phyloP scores from a whole-genome alignment of 2,329 filamentous ascomycete genomes.

The Diaporthe longicolla region DNA sequence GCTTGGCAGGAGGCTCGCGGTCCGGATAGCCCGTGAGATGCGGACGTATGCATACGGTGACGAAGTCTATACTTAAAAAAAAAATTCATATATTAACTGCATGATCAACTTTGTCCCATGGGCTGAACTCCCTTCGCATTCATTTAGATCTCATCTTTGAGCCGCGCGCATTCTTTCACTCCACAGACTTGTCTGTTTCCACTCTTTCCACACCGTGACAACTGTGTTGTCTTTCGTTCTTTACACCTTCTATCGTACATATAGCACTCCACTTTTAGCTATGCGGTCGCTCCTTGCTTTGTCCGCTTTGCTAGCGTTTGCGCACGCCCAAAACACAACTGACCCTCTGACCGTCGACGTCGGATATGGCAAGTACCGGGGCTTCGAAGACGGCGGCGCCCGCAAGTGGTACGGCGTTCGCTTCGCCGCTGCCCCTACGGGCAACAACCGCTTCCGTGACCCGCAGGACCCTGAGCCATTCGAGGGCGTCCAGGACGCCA shows the following conservation, averaged over 20 bases:
- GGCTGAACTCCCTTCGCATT: not conserved
- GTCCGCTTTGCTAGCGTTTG: slow-evolving; percentile 16
- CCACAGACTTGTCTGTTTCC: slow-evolving; percentile 29
- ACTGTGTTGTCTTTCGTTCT: slow-evolving; percentile 11
- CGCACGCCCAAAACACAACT: not conserved
- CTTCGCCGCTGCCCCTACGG: slow-evolving; percentile 19
- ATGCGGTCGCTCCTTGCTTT: slow-evolving; percentile 11
- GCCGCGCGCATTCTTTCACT: not conserved
- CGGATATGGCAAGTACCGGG: slow-evolving; percentile 26
- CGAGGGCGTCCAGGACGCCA: slow-evolving; percentile 14
- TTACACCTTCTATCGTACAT: slow-evolving; percentile 11
- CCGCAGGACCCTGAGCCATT: slow-evolving; percentile 9
- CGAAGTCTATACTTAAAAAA: not conserved
- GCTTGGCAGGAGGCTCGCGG: slow-evolving; percentile 20
- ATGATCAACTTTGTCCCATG: not conserved
- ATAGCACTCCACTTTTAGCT: not conserved
- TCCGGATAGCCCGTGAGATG: slow-evolving; percentile 2
- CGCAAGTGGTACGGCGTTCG: slow-evolving; percentile 28
- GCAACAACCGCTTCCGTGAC: slow-evolving; percentile 22
- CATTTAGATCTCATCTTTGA: not conserved
- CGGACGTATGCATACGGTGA: not conserved
- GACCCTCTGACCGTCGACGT: slow-evolving; percentile 17
- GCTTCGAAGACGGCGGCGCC: slow-evolving; percentile 21
- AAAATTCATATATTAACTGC: slow-evolving; percentile 1
- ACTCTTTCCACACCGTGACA: slow-evolving; percentile 10